Conservation (phyloP, 1,284 basidiomycete genomes). For the Ceratobasidium papillatum region DNA sequence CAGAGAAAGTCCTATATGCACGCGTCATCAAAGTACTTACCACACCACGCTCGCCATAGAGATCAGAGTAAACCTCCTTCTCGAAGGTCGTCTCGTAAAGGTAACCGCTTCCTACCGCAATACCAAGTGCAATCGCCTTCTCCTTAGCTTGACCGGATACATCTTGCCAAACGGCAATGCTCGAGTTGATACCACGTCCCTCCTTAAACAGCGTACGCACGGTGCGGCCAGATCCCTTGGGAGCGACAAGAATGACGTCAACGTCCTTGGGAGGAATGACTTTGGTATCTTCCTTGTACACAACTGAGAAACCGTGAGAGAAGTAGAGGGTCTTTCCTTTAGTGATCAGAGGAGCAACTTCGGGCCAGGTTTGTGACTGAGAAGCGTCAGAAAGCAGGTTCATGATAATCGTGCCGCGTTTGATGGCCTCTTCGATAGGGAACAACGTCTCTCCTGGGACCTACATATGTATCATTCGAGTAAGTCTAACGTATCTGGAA, state of each 20-base stretch:
- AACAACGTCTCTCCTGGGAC: constrained; percentile 98
- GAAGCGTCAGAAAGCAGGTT: constrained; percentile 99
- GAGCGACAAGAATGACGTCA: constrained; percentile 98
- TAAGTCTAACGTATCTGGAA: neutral
- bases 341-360: constrained; percentile 90
- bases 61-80: constrained; percentile 99
- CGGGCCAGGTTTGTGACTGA: constrained; percentile 93
- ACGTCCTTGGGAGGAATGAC: constrained; percentile 93
- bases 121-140: constrained; percentile 94
- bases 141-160: constrained; percentile 98
- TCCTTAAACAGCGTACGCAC: constrained; percentile 99
- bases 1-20: constrained; percentile 28
- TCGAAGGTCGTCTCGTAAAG: constrained; percentile 99
- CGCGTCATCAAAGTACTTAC: constrained; percentile 60
- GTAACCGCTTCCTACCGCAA: constrained; percentile 95
- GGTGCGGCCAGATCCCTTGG: constrained; percentile 98
- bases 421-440: constrained; percentile 97
- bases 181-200: constrained; percentile 96
- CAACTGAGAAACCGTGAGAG: constrained; percentile 99
- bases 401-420: constrained; percentile 98
- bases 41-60: constrained; percentile 99
- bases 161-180: constrained; percentile 89
- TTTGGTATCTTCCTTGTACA: constrained; percentile 97
- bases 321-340: constrained; percentile 99
- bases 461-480: constrained; percentile 52